Percentiles rank a stretch among this genome's conserved stretches.
phyloP scores from a whole-genome alignment of 2,329 filamentous ascomycete genomes.

The Diplodia seriata region DNA sequence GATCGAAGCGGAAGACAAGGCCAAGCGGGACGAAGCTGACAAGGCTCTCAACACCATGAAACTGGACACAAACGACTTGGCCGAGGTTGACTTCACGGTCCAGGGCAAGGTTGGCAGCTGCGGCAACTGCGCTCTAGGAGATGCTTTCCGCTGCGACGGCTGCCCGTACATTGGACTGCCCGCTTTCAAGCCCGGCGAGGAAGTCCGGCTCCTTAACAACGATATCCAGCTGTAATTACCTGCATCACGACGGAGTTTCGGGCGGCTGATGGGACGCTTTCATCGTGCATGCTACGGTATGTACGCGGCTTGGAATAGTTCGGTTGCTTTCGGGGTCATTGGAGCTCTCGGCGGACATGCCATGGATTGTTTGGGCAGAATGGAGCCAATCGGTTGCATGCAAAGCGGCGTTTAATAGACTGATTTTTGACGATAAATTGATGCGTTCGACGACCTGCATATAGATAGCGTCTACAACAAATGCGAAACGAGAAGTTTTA shows the following conservation, averaged over 20 bases:
- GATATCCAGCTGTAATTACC: conserved; percentile 73
- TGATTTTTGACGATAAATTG: neutral
- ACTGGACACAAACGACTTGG: conserved; percentile 78
- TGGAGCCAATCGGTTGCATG: conserved; percentile 8
- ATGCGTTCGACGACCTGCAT: conserved; percentile 15
- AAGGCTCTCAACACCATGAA: conserved; percentile 70
- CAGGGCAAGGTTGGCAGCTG: conserved; percentile 95
- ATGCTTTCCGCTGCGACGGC: conserved; percentile 71
- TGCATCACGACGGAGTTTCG: conserved; percentile 23
- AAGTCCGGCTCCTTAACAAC: conserved; percentile 86
- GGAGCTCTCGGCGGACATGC: conserved; percentile 15
- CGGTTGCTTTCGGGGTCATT: conserved; percentile 5
- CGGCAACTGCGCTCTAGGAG: conserved; percentile 90
- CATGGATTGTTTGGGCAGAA: conserved; percentile 6
- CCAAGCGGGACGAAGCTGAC: conserved; percentile 70
- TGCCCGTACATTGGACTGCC: conserved; percentile 91
- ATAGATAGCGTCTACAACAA: neutral
- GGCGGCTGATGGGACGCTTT: conserved; percentile 4
- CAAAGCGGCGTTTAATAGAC: conserved; percentile 17
- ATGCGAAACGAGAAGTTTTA: neutral
- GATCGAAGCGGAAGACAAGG: conserved; percentile 82
- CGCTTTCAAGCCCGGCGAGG: conserved; percentile 95
- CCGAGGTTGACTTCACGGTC: conserved; percentile 96
- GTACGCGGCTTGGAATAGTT: conserved; percentile 12
- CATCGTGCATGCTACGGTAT: conserved; percentile 11